Evolutionary conservation across 2,329 filamentous ascomycete species (phyloP).

Genomic region (Ceratocystis ficicola): DNA sequence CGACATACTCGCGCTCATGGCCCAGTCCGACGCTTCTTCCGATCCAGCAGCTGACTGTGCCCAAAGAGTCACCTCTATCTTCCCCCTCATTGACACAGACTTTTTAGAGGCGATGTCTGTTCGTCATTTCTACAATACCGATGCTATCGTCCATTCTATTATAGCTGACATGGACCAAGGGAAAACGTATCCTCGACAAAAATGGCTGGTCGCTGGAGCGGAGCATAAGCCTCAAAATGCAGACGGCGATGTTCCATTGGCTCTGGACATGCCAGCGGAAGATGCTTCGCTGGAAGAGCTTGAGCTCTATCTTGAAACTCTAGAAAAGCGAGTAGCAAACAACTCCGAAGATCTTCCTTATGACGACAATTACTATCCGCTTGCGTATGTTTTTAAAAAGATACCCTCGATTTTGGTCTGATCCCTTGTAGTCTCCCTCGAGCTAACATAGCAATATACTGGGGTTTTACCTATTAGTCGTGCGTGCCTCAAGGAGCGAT

Average conservation of each 20-base stretch:
- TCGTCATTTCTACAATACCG: neutral
- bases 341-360: neutral
- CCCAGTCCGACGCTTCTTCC: neutral
- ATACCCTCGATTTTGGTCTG: neutral
- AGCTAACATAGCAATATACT: neutral
- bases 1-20: too few relatives aligned
- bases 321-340: neutral
- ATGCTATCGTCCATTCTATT: neutral
- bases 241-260: neutral
- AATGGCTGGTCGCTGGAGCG: neutral
- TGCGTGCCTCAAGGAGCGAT: neutral
- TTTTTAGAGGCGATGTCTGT: neutral
- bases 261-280: neutral
- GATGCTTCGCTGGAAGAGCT: neutral
- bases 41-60: neutral
- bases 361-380: neutral
- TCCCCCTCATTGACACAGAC: neutral
- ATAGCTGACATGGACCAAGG: neutral
- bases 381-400: neutral
- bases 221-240: neutral
- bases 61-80: neutral
- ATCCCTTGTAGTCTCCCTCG: neutral
- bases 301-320: neutral
- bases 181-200: neutral
- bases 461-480: neutral